Evolutionary conservation across 23 red algal species (phyloP).

Genomic region (Gracilaria gracilis): DNA sequence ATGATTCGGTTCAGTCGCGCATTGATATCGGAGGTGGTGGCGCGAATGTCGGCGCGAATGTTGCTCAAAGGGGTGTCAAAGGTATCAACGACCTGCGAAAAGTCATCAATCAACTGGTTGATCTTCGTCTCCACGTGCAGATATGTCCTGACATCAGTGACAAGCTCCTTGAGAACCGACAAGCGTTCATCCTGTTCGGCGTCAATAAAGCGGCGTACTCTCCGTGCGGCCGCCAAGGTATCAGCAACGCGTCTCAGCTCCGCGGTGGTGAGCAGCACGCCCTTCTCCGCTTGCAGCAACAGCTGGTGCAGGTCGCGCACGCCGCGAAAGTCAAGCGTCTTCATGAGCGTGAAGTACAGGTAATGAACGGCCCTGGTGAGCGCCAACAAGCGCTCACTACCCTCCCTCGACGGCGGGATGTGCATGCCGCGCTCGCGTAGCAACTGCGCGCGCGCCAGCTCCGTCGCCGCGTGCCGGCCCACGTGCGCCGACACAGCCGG

Average conservation of each 20-base stretch:
- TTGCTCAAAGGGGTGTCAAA: conserved; percentile 52
- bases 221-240: conserved; percentile 52
- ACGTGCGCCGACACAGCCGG: conserved; percentile 52
- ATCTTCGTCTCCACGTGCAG: conserved; percentile 61
- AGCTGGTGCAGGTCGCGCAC: conserved; percentile 19
- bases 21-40: conserved; percentile 10
- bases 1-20: conserved; percentile 54
- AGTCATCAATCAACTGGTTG: conserved; percentile 63
- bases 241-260: conserved; percentile 74
- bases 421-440: neutral
- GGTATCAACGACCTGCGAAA: conserved; percentile 70
- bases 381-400: conserved; percentile 56
- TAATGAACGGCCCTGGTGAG: conserved; percentile 60
- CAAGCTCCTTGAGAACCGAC: conserved; percentile 28
- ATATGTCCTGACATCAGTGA: conserved; percentile 38
- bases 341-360: conserved; percentile 46
- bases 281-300: conserved; percentile 34
- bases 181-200: conserved; percentile 37
- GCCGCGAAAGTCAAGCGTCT: conserved; percentile 55
- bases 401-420: conserved; percentile 27
- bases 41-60: conserved; percentile 49
- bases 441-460: conserved; percentile 24
- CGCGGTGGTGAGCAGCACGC: conserved; percentile 49
- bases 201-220: conserved; percentile 51
- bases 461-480: conserved; percentile 48